These are phyloP conservation scores for Nectriaceae sp. DNA, from an alignment of 2,329 filamentous ascomycete genomes.

Conservation along the genomic window DNA sequence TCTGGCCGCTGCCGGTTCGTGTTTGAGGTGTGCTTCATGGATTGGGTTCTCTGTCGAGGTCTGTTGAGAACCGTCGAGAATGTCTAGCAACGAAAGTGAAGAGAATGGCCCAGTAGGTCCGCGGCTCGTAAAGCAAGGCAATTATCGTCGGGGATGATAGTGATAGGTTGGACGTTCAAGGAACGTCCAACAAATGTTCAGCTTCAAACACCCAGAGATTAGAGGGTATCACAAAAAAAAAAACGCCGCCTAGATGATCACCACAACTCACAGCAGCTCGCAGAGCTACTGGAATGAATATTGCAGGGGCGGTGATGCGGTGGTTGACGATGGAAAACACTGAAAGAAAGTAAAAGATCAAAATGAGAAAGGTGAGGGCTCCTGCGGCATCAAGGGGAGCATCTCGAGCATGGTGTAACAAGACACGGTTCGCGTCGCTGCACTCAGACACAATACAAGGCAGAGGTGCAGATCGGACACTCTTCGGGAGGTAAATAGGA, in stretches of 20 bases:
- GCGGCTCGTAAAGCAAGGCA: neutral
- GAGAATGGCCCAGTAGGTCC: neutral
- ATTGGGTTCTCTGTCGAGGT: neutral
- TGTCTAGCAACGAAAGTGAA: neutral
- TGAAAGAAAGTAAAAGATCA: neutral
- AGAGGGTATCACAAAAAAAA: constrained; percentile 1
- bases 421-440: constrained; percentile 2
- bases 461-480: neutral
- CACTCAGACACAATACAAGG: neutral
- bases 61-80: neutral
- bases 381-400: neutral
- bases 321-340: neutral
- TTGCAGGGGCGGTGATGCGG: neutral
- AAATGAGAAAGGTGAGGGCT: neutral
- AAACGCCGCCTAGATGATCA: neutral
- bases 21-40: neutral
- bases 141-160: neutral
- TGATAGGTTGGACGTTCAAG: neutral
- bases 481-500: neutral
- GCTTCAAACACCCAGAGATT: neutral
- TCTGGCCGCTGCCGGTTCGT: neutral
- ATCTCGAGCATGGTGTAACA: neutral
- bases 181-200: neutral
- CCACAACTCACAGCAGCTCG: neutral
- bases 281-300: neutral